Evolutionary conservation across 345 rosid genomes (phyloP).

Genomic region (Kandelia obovata): DNA sequence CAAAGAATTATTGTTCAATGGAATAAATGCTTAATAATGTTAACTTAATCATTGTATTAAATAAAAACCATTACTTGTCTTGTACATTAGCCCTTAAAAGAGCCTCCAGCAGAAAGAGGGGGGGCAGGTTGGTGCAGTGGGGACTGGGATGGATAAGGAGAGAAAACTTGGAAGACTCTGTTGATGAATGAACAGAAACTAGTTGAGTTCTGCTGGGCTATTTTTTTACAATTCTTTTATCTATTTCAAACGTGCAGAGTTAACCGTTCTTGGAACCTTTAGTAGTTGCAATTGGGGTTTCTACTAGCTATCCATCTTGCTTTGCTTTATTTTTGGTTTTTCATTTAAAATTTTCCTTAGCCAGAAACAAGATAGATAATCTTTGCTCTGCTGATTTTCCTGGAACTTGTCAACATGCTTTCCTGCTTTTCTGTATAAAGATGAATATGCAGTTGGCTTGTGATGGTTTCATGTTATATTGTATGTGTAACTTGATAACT

Average conservation of each 20-base stretch:
- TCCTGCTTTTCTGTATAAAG: too few species aligned
- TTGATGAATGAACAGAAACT: background rate
- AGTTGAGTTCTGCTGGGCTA: background rate
- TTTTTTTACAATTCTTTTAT: background rate
- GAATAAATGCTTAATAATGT: too few species aligned
- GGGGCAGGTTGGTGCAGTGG: conserved; percentile 73
- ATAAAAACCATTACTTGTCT: too few species aligned
- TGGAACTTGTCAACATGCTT: background rate
- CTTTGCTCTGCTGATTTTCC: background rate
- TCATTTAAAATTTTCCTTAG: too few species aligned
- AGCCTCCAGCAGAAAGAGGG: conserved; percentile 16
- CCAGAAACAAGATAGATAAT: background rate
- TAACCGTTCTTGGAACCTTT: background rate
- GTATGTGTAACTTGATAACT: background rate
- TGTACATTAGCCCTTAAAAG: conserved; percentile 17
- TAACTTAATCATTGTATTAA: too few species aligned
- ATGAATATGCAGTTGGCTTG: background rate
- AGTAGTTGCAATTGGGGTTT: too few species aligned
- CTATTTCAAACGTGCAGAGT: background rate
- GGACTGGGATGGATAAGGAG: background rate
- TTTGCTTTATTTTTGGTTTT: too few species aligned
- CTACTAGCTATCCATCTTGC: too few species aligned
- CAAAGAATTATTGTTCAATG: background rate
- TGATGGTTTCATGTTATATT: background rate
- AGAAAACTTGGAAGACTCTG: background rate